phyloP scores from a whole-genome alignment of 164 flowering plant species.

The Berberis vulgaris region DNA sequence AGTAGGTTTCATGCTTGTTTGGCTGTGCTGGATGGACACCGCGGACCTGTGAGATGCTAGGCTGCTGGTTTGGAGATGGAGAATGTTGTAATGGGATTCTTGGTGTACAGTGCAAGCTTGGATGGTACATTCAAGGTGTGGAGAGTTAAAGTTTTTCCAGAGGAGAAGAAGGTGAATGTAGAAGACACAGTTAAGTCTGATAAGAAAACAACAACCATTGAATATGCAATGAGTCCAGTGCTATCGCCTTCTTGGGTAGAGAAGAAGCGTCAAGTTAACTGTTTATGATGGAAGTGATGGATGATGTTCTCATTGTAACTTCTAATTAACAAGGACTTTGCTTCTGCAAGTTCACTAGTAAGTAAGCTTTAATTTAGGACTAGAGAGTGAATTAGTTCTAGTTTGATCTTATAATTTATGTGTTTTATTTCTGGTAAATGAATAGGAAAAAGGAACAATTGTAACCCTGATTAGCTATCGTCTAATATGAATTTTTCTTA shows the following conservation, averaged over 20 bases:
- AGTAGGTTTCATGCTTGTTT: background rate
- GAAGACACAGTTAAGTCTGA: background rate
- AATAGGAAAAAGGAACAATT: no score
- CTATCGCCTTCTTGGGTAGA: background rate
- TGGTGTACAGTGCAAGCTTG: background rate
- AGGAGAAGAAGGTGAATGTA: background rate
- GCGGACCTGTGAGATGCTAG: background rate
- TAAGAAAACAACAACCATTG: background rate
- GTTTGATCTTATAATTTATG: no score
- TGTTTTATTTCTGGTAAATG: no score
- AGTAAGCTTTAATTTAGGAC: no score
- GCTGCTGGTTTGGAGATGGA: background rate
- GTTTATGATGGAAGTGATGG: background rate
- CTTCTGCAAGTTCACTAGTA: no score
- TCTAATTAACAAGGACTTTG: no score
- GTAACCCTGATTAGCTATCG: no score
- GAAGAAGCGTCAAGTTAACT: background rate
- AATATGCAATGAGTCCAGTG: background rate
- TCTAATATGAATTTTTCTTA: no score
- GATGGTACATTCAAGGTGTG: background rate
- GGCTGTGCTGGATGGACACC: background rate
- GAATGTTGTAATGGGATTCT: background rate
- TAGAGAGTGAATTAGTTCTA: no score
- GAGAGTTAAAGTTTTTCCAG: background rate
- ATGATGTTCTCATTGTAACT: no score